A percentile compares a stretch with the other conserved stretches of the same genome.
Evolutionary conservation across 805 yeast species (phyloP).

Genomic region (Candida khao-thaluensis): DNA sequence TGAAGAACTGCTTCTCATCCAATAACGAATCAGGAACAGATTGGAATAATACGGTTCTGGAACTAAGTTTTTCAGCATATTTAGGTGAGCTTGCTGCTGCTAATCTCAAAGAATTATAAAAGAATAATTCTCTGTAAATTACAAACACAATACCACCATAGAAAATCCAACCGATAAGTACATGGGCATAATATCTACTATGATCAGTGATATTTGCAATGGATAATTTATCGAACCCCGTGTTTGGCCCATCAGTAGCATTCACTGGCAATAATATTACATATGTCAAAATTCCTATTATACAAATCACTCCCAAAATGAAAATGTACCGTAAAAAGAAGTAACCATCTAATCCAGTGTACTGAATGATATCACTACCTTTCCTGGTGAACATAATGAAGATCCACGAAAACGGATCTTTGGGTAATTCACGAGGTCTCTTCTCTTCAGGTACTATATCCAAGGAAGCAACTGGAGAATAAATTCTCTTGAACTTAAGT

Average conservation of each 20-base stretch:
- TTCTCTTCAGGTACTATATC: constrained; percentile 58
- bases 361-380: constrained; percentile 73
- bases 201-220: constrained; percentile 67
- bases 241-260: constrained; percentile 62
- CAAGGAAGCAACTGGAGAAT: constrained; percentile 75
- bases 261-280: constrained; percentile 82
- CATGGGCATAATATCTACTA: constrained; percentile 82
- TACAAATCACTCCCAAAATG: constrained; percentile 50
- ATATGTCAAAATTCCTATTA: constrained; percentile 48
- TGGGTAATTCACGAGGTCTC: constrained; percentile 72
- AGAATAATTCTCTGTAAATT: constrained; percentile 78
- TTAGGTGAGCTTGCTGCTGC: constrained; percentile 80
- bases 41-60: constrained; percentile 82
- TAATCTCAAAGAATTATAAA: constrained; percentile 71
- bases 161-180: constrained; percentile 73
- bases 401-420: constrained; percentile 72
- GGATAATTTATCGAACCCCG: constrained; percentile 74
- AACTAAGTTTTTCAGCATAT: constrained; percentile 69
- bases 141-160: constrained; percentile 69
- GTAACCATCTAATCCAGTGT: constrained; percentile 93
- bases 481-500: constrained; percentile 66
- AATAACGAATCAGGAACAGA: constrained; percentile 75
- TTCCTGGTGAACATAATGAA: constrained; percentile 60
- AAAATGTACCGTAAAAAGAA: constrained; percentile 79
- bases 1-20: constrained; percentile 68